Percentiles rank a stretch among this genome's conserved stretches.
Conservation (phyloP, 208 protist genomes). For the Endotrypanum monterogeii region DNA sequence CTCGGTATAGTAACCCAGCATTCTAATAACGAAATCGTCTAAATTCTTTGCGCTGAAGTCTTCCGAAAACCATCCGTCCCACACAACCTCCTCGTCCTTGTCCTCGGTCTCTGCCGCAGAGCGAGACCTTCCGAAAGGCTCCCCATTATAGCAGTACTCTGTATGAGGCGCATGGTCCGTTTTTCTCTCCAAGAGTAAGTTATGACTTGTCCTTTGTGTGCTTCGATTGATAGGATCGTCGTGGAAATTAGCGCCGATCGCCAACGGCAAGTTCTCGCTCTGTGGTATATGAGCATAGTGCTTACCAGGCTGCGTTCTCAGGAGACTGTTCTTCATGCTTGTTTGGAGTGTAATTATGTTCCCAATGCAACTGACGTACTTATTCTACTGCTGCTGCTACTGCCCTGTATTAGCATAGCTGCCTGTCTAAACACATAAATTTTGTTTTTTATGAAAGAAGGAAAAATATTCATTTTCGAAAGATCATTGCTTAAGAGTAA, state of each 20-base stretch:
- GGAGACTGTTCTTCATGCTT: slow-evolving; percentile 81
- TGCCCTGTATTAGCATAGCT: not conserved
- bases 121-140: slow-evolving; percentile 11
- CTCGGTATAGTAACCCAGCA: slow-evolving; percentile 83
- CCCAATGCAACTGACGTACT: not conserved
- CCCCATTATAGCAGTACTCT: slow-evolving; percentile 75
- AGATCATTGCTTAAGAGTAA: not conserved
- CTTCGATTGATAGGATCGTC: slow-evolving; percentile 88
- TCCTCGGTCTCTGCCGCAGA: slow-evolving; percentile 10
- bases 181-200: slow-evolving; percentile 53
- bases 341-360: not conserved
- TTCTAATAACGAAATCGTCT: slow-evolving; percentile 75
- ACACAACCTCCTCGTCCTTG: slow-evolving; percentile 48
- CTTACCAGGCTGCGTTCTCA: slow-evolving; percentile 65
- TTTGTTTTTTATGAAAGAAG: not conserved
- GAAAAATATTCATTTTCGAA: not conserved
- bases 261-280: slow-evolving; percentile 76
- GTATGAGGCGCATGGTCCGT: slow-evolving; percentile 77
- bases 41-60: slow-evolving; percentile 61
- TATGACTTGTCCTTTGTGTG: slow-evolving; percentile 83
- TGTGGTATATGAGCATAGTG: slow-evolving; percentile 57
- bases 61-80: slow-evolving; percentile 73
- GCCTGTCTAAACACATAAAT: not conserved
- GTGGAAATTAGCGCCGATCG: slow-evolving; percentile 88
- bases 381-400: not conserved